These are phyloP conservation scores for Shiraia sp. DNA, from an alignment of 2,329 filamentous ascomycete genomes.

Conservation along the genomic window DNA sequence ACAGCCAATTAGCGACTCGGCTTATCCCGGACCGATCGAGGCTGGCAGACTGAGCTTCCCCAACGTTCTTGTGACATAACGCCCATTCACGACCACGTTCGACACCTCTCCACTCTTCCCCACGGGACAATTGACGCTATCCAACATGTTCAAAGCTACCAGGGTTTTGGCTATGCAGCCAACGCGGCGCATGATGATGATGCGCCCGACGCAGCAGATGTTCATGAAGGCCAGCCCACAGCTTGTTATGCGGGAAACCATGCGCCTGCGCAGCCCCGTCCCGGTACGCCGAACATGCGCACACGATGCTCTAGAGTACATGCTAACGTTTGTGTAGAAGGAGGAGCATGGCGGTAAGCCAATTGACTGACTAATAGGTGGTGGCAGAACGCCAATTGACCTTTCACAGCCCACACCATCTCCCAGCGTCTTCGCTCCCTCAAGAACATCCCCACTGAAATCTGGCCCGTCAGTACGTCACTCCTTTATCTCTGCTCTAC, in stretches of 20 bases:
- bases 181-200: slow-evolving; percentile 47
- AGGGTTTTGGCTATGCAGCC: slow-evolving; percentile 46
- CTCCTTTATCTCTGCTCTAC: background rate
- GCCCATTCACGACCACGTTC: slow-evolving; percentile 30
- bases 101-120: slow-evolving; percentile 27
- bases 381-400: slow-evolving; percentile 18
- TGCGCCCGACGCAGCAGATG: slow-evolving; percentile 45
- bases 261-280: slow-evolving; percentile 60
- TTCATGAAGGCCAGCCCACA: slow-evolving; percentile 44
- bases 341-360: slow-evolving; percentile 65
- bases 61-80: slow-evolving; percentile 33
- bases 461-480: slow-evolving; percentile 86
- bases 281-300: slow-evolving; percentile 63
- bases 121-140: slow-evolving; percentile 28
- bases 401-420: slow-evolving; percentile 80
- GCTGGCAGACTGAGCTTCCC: slow-evolving; percentile 21
- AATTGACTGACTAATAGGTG: slow-evolving; percentile 19
- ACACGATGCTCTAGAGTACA: slow-evolving; percentile 2
- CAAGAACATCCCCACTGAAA: slow-evolving; percentile 88
- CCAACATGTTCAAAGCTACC: slow-evolving; percentile 42
- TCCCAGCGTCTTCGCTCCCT: slow-evolving; percentile 91
- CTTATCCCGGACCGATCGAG: slow-evolving; percentile 25
- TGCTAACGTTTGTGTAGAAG: slow-evolving; percentile 58
- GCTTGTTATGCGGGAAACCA: slow-evolving; percentile 51
- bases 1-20: slow-evolving; percentile 38